Evolutionary conservation across 78 protist genomes (phyloP).

Genomic region (Capsaspora owczarzaki): DNA sequence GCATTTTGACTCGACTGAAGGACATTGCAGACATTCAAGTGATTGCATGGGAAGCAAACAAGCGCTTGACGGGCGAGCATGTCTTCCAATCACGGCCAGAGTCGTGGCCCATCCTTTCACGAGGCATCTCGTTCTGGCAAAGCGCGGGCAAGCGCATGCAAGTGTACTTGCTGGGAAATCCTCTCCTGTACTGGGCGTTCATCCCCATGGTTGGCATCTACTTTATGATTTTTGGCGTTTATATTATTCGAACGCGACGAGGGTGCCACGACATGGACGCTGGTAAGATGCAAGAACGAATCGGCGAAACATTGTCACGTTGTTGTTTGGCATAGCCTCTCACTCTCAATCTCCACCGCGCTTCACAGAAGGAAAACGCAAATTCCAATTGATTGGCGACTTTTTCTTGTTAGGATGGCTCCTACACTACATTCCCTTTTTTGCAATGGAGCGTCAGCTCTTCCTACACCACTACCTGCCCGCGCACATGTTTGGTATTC

Average conservation of each 20-base stretch:
- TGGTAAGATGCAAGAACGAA: neutral
- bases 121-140: constrained; percentile 30
- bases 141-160: neutral
- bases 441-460: constrained; percentile 29
- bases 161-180: constrained; percentile 29
- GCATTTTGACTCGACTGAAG: neutral
- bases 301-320: too few relatives aligned
- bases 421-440: constrained; percentile 28
- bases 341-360: too few relatives aligned
- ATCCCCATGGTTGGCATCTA: neutral
- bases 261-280: constrained; percentile 6
- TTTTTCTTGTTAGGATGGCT: neutral
- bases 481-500: constrained; percentile 26
- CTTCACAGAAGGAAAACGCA: neutral
- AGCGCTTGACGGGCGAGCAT: constrained; percentile 9
- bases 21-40: neutral
- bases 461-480: constrained; percentile 51
- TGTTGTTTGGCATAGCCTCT: too few relatives aligned
- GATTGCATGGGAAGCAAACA: constrained; percentile 25
- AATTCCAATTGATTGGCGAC: neutral
- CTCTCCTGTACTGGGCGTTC: neutral
- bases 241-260: constrained; percentile 7
- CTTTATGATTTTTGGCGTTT: neutral
- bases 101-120: constrained; percentile 10
- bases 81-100: constrained; percentile 14